Evolutionary conservation across 1,284 basidiomycete species (phyloP).

Genomic region (Bjerkandera adusta): DNA sequence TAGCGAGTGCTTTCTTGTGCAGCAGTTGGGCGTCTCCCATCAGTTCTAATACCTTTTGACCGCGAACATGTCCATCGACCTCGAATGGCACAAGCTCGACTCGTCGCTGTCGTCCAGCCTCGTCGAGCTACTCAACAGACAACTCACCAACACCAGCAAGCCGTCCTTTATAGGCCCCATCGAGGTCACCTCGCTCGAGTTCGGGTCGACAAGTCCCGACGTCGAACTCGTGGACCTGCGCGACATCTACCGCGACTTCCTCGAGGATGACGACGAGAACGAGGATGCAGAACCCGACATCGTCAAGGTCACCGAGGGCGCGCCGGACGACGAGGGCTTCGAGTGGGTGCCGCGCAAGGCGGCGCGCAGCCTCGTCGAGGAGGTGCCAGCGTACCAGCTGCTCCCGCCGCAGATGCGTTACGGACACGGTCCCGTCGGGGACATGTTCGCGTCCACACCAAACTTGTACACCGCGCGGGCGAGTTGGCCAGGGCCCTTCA

Average conservation of each 20-base stretch:
- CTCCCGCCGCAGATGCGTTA: conserved; percentile 72
- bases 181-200: conserved; percentile 81
- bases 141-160: conserved; percentile 66
- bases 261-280: conserved; percentile 79
- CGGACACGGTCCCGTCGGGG: conserved; percentile 47
- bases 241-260: conserved; percentile 93
- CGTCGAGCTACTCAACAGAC: conserved; percentile 77
- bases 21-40: too few species aligned
- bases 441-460: conserved; percentile 58
- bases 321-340: conserved; percentile 60
- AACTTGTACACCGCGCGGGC: conserved; percentile 38
- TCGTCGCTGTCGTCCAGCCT: conserved; percentile 68
- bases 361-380: conserved; percentile 46
- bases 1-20: too few species aligned
- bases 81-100: conserved; percentile 77
- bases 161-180: conserved; percentile 96
- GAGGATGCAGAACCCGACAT: conserved; percentile 42
- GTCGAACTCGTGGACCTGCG: conserved; percentile 89
- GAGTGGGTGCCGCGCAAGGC: conserved; percentile 77
- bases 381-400: conserved; percentile 61
- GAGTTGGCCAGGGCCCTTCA: conserved; percentile 51
- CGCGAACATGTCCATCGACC: conserved; percentile 73
- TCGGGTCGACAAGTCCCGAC: conserved; percentile 82
- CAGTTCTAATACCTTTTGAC: too few species aligned
- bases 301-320: conserved; percentile 51